Evolutionary conservation across 495 filamentous ascomycete genomes (phyloP), one percentile per base, ranked within the genome.

Genomic region (Collariella sp.): DNA sequence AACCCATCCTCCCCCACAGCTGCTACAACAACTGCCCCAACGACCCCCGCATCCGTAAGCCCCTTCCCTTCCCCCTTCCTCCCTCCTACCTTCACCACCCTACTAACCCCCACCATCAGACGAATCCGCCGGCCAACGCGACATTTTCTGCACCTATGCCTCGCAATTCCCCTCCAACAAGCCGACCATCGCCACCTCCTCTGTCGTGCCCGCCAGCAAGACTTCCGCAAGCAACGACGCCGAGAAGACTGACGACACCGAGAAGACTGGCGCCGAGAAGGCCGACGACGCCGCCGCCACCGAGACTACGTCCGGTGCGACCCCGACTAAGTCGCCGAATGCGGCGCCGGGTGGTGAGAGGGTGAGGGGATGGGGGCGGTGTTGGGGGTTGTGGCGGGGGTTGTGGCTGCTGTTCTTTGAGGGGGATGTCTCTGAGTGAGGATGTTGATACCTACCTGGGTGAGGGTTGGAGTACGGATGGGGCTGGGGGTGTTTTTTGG

Each of bases 11-110:
- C 0, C 24, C 12, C 11, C 18, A 19, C 54, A 75, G 70, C 13
- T 75, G 73, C 70, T 76, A 67, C 62, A 70, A 73, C 67, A 74
- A 74, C 71, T 76, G 73, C 63, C 73, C 73, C 51, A 67, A 71
- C 62, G 71, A 76, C 50, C 29, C 48, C 41, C 64, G 69, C 5
- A 26, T 38, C 7, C 18, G 65, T 68, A 53, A 50, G 65, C 45
- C 38, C 20, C 31, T 18, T 9, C 16, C 22, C n/a, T n/a, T 16
- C 15, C 10, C 7, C 12, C 10, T 33, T 9, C 7, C 7, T 13
- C 3, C 13, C 12, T 12, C 38, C 11, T 3, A 11, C 6, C 39
- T 3, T 12, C 42, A 29, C 19, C 31, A n/a, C n/a, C 15, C 6
- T 26, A 16, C 44, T 29, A 18, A 51, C 38, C 2, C 33, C 2